phyloP scores from a whole-genome alignment of 2,329 filamentous ascomycete genomes.

The Aspergillus neoniger region DNA sequence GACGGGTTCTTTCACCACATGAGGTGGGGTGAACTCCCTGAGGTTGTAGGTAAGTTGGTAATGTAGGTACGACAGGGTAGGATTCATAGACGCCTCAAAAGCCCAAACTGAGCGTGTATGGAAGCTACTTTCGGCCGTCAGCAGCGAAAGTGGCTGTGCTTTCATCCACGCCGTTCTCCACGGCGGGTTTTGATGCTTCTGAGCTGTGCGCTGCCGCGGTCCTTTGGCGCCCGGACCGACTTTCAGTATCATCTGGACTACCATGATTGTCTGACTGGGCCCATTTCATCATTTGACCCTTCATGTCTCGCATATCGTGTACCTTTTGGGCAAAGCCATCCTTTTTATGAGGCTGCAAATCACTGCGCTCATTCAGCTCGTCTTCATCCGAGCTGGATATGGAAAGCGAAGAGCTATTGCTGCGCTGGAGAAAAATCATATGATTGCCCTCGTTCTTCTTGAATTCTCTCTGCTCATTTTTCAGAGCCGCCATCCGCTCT shows the following conservation, averaged over 20 bases:
- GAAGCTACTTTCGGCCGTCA: background rate
- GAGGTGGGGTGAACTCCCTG: too few relatives aligned
- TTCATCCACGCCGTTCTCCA: background rate
- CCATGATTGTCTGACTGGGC: slow-evolving; percentile 32
- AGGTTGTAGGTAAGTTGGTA: background rate
- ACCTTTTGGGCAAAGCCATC: slow-evolving; percentile 32
- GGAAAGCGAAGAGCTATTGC: slow-evolving; percentile 49
- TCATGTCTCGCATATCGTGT: slow-evolving; percentile 42
- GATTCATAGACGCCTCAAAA: background rate
- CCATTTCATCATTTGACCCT: slow-evolving; percentile 40
- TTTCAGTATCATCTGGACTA: background rate
- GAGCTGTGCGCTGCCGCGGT: background rate
- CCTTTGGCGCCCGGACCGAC: background rate
- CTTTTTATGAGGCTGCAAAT: slow-evolving; percentile 25
- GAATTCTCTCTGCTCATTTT: slow-evolving; percentile 69
- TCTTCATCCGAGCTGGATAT: slow-evolving; percentile 61
- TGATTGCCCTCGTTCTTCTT: slow-evolving; percentile 67
- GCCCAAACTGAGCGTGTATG: background rate
- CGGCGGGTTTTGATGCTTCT: background rate
- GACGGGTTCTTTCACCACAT: background rate
- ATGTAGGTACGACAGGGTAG: background rate
- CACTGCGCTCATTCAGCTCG: slow-evolving; percentile 52
- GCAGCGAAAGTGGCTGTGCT: background rate
- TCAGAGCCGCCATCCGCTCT: slow-evolving; percentile 71
- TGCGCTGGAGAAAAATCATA: slow-evolving; percentile 57